Conservation (phyloP, 179 eudicot genomes). For the Vitellaria paradoxa region DNA sequence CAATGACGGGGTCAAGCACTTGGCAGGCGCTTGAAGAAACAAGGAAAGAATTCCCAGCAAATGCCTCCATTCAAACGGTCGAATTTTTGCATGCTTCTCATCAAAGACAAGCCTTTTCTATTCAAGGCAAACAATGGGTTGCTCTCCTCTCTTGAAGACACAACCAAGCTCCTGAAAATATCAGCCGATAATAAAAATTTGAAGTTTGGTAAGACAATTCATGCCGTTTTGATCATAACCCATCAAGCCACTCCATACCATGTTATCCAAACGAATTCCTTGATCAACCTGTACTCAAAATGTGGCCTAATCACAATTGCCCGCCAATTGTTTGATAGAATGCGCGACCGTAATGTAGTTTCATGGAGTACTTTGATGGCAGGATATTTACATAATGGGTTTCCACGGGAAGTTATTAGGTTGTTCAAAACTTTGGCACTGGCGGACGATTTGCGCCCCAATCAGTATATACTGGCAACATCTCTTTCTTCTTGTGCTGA, state of each 20-base stretch:
- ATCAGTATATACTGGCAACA: slow-evolving; percentile 36
- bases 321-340: slow-evolving; percentile 37
- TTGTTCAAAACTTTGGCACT: slow-evolving; percentile 30
- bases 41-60: too few species aligned
- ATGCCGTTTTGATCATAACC: slow-evolving; percentile 31
- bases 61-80: too few species aligned
- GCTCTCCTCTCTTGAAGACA: background rate
- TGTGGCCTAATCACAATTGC: slow-evolving; percentile 28
- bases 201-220: slow-evolving; percentile 30
- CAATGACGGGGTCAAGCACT: too few species aligned
- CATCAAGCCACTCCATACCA: slow-evolving; percentile 26
- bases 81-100: too few species aligned
- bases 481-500: slow-evolving; percentile 37
- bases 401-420: slow-evolving; percentile 22
- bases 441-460: slow-evolving; percentile 27
- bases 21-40: too few species aligned
- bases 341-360: slow-evolving; percentile 43
- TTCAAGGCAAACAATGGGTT: too few species aligned
- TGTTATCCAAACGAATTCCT: slow-evolving; percentile 30
- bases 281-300: slow-evolving; percentile 41
- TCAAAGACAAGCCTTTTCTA: too few species aligned
- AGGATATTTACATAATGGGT: slow-evolving; percentile 34
- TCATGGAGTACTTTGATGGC: slow-evolving; percentile 45
- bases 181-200: slow-evolving; percentile 30
- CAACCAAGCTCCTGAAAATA: slow-evolving; percentile 23